Evolutionary conservation across 169 alveolate genomes (phyloP).

Genomic region (Neospora caninum): DNA sequence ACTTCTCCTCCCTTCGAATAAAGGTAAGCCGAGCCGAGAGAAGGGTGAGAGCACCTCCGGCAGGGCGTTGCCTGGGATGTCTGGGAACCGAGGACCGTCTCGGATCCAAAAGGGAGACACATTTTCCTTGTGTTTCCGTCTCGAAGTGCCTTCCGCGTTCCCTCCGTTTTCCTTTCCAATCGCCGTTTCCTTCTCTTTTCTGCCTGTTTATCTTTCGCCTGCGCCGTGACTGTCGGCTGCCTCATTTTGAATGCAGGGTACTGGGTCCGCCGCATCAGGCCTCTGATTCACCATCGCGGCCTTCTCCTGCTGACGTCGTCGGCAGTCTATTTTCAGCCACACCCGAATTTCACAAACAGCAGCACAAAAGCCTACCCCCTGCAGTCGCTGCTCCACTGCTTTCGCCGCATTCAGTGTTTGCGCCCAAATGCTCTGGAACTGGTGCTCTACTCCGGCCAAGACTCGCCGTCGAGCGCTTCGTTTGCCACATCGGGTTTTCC

Average conservation of each 20-base stretch:
- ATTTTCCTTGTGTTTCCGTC: no score
- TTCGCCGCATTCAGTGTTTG: slow-evolving; percentile 48
- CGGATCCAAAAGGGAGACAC: no score
- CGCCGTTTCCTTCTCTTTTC: no score
- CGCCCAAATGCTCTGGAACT: slow-evolving; percentile 51
- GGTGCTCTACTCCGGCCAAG: slow-evolving; percentile 16
- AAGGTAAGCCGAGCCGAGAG: background rate
- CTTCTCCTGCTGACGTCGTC: slow-evolving; percentile 44
- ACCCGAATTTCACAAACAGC: slow-evolving; percentile 54
- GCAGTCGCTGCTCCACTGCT: slow-evolving; percentile 27
- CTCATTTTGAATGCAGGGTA: slow-evolving; percentile 21
- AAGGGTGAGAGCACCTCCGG: background rate
- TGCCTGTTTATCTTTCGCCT: no score
- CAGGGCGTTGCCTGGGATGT: background rate
- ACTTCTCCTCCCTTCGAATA: slow-evolving; percentile 38
- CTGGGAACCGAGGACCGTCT: background rate
- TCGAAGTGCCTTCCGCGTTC: no score
- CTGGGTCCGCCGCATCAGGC: slow-evolving; percentile 50
- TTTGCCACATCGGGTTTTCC: background rate
- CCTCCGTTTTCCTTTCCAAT: background rate
- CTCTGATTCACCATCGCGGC: slow-evolving; percentile 39
- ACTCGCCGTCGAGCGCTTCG: slow-evolving; percentile 12
- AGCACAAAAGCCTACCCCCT: slow-evolving; percentile 43
- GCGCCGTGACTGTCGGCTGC: no score
- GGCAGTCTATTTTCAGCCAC: slow-evolving; percentile 38